Evolutionary conservation across 768 basidiomycete species (phyloP).

Genomic region (Sistotremastrum suecicum): DNA sequence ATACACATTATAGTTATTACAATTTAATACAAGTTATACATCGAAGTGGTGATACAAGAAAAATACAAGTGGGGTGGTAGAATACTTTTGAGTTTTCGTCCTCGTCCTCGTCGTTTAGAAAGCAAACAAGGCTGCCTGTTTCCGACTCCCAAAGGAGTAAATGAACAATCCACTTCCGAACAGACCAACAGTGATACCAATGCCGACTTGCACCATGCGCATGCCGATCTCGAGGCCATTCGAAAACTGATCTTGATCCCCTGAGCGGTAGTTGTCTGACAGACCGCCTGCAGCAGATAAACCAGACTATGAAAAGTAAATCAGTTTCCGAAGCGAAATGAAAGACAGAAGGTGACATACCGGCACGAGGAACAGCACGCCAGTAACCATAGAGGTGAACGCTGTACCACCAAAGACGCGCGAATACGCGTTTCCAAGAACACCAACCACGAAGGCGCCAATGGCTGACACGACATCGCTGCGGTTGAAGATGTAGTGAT

Average conservation of each 20-base stretch:
- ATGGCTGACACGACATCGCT: slow-evolving; percentile 77
- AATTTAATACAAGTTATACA: too few species aligned
- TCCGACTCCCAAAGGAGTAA: slow-evolving; percentile 73
- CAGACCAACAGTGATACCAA: slow-evolving; percentile 80
- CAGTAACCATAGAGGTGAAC: slow-evolving; percentile 84
- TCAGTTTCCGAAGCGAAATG: slow-evolving; percentile 1
- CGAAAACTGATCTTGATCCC: slow-evolving; percentile 47
- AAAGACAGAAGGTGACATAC: slow-evolving; percentile 29
- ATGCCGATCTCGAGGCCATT: slow-evolving; percentile 75
- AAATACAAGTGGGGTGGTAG: neutral
- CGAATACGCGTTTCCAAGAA: slow-evolving; percentile 72
- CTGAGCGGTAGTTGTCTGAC: slow-evolving; percentile 22
- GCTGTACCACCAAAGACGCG: slow-evolving; percentile 74
- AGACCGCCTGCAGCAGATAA: slow-evolving; percentile 80
- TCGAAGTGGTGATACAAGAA: neutral
- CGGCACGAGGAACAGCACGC: slow-evolving; percentile 76
- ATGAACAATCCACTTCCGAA: slow-evolving; percentile 83
- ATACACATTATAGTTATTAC: too few species aligned
- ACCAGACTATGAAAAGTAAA: slow-evolving; percentile 40
- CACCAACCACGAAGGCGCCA: slow-evolving; percentile 68
- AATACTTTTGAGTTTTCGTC: too few species aligned
- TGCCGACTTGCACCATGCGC: slow-evolving; percentile 76
- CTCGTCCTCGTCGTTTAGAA: slow-evolving; percentile 32
- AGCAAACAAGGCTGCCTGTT: slow-evolving; percentile 76
- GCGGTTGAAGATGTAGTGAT: slow-evolving; percentile 73